Percentiles rank a stretch among this genome's conserved stretches.
phyloP scores from a whole-genome alignment of 179 eudicot species.

The Vitellaria paradoxa region DNA sequence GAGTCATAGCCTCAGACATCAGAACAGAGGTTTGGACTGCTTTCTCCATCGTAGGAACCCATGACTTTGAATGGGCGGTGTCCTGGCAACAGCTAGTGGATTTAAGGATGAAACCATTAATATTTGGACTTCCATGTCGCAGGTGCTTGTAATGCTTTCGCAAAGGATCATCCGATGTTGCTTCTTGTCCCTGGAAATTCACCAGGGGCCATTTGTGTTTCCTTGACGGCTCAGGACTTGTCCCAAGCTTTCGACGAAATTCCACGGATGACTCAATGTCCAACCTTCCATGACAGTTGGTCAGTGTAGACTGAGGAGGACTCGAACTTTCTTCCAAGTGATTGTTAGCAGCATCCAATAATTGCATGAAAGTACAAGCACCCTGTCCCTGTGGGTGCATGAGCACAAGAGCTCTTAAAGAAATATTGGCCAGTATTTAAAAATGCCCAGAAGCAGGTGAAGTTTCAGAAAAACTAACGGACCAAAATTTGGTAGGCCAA shows the following conservation, averaged over 20 bases:
- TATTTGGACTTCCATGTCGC: constrained; percentile 8
- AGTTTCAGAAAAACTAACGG: neutral
- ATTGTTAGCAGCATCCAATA: constrained; percentile 8
- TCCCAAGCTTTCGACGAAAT: neutral
- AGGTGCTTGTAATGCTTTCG: constrained; percentile 7
- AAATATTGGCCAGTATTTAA: neutral
- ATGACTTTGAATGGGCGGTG: neutral
- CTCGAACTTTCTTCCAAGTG: neutral
- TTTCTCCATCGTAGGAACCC: neutral
- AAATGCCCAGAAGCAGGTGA: neutral
- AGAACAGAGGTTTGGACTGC: constrained; percentile 2
- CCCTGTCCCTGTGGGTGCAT: constrained; percentile 30
- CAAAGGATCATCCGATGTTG: neutral
- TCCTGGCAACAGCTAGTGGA: neutral
- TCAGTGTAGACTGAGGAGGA: constrained; percentile 10
- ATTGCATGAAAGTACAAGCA: constrained; percentile 28
- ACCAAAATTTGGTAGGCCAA: neutral
- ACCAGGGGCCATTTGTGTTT: neutral
- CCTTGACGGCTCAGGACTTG: neutral
- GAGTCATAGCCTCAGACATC: neutral
- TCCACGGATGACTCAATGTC: neutral
- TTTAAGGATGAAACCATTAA: neutral
- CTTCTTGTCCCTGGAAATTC: constrained; percentile 9
- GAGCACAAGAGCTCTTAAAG: neutral
- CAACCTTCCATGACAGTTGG: neutral